phyloP scores from a whole-genome alignment of 164 flowering plant genomes.

The Vitis cinerea region DNA sequence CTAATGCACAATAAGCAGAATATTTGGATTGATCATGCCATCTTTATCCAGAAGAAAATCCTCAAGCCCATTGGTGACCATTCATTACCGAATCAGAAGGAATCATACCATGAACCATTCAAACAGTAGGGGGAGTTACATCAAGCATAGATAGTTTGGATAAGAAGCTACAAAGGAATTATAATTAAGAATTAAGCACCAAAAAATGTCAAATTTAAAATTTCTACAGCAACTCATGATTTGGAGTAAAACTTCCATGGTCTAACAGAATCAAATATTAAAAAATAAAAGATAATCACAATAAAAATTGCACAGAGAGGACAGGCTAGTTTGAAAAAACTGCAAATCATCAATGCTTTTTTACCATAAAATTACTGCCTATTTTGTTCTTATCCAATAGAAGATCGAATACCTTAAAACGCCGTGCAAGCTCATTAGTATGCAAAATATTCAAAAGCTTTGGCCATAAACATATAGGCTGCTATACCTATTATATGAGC shows the following conservation, averaged over 20 bases:
- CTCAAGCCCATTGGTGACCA: too few relatives aligned
- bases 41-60: too few relatives aligned
- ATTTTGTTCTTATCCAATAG: background rate
- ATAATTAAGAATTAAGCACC: too few relatives aligned
- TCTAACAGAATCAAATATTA: background rate
- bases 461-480: constrained; percentile 42
- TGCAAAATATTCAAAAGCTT: constrained; percentile 42
- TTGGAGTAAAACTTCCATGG: background rate
- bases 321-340: background rate
- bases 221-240: too few relatives aligned
- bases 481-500: constrained; percentile 31
- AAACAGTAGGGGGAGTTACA: too few relatives aligned
- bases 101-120: too few relatives aligned
- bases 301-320: background rate
- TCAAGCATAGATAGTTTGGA: too few relatives aligned
- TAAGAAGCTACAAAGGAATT: too few relatives aligned
- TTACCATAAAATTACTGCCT: background rate
- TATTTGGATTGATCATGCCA: too few relatives aligned
- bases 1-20: too few relatives aligned
- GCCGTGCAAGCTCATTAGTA: constrained; percentile 44
- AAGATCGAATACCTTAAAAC: constrained; percentile 34
- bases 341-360: background rate
- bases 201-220: too few relatives aligned
- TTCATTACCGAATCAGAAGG: too few relatives aligned
- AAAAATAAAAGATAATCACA: background rate